phyloP scores from a whole-genome alignment of 1,139 yeast species.

The Lodderomyces beijingensis region DNA sequence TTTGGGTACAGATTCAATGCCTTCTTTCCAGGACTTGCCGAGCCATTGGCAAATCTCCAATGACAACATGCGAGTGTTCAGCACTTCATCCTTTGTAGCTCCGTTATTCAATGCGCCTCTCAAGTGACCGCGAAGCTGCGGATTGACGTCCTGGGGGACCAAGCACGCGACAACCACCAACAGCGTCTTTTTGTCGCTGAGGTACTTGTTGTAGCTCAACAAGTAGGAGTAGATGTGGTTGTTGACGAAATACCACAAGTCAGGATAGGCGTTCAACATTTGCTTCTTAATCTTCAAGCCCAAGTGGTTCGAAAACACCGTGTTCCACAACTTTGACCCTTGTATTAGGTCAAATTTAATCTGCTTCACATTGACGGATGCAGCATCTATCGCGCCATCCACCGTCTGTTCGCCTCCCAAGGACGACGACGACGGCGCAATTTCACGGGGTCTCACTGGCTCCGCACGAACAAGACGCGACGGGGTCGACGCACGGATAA shows the following conservation, averaged over 20 bases:
- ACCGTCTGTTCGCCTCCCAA: slow-evolving; percentile 25
- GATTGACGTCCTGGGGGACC: slow-evolving; percentile 90
- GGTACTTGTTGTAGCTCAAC: slow-evolving; percentile 60
- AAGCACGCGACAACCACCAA: slow-evolving; percentile 72
- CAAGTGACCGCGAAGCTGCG: slow-evolving; percentile 86
- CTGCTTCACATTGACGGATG: slow-evolving; percentile 26
- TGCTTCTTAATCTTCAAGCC: slow-evolving; percentile 63
- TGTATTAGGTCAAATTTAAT: slow-evolving; percentile 33
- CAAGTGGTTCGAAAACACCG: slow-evolving; percentile 67
- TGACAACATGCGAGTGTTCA: slow-evolving; percentile 56
- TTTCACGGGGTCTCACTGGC: slow-evolving; percentile 23
- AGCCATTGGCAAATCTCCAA: slow-evolving; percentile 71
- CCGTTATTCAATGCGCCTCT: slow-evolving; percentile 83
- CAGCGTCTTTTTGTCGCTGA: slow-evolving; percentile 68
- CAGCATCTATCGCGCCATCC: slow-evolving; percentile 37
- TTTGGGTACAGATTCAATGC: slow-evolving; percentile 60
- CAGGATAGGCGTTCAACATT: slow-evolving; percentile 74
- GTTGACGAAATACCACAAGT: slow-evolving; percentile 69
- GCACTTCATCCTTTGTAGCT: slow-evolving; percentile 59
- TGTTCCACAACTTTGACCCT: slow-evolving; percentile 68
- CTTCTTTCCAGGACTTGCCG: slow-evolving; percentile 42
- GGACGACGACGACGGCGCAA: not conserved
- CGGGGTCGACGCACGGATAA: slow-evolving; percentile 65
- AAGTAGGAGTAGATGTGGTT: slow-evolving; percentile 79
- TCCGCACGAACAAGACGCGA: slow-evolving; percentile 23